Evolutionary conservation across 169 alveolate species (phyloP).

Genomic region (Babesia ovata): DNA sequence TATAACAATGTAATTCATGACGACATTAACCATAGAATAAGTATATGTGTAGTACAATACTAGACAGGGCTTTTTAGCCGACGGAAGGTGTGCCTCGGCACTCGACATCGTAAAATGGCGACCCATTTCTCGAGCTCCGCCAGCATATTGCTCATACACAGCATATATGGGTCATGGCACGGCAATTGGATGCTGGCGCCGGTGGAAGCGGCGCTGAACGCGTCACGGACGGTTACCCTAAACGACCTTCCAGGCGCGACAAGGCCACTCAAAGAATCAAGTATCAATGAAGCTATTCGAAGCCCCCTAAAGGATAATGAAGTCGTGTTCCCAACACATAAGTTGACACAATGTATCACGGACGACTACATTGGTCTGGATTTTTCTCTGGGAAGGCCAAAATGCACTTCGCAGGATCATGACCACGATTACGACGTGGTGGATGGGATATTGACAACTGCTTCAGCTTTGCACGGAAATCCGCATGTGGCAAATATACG

Average conservation of each 20-base stretch:
- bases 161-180: neutral
- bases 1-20: no score
- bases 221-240: neutral
- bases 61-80: no score
- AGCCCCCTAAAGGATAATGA: neutral
- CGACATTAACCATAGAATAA: no score
- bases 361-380: no score
- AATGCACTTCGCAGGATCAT: no score
- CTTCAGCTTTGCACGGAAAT: no score
- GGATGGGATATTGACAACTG: no score
- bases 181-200: neutral
- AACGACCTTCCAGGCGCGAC: neutral
- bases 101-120: slow-evolving; percentile 1
- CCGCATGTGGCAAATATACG: no score
- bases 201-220: neutral
- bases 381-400: no score
- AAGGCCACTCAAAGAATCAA: neutral
- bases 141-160: slow-evolving; percentile 7
- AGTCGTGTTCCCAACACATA: neutral
- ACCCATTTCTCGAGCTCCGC: neutral
- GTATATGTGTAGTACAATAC: no score
- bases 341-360: no score
- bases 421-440: no score
- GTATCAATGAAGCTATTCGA: neutral
- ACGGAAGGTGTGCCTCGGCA: neutral